Evolutionary conservation across 1,284 basidiomycete species (phyloP), one percentile per base, ranked within the genome.

Genomic region (Cystobasidiaceae sp.): DNA sequence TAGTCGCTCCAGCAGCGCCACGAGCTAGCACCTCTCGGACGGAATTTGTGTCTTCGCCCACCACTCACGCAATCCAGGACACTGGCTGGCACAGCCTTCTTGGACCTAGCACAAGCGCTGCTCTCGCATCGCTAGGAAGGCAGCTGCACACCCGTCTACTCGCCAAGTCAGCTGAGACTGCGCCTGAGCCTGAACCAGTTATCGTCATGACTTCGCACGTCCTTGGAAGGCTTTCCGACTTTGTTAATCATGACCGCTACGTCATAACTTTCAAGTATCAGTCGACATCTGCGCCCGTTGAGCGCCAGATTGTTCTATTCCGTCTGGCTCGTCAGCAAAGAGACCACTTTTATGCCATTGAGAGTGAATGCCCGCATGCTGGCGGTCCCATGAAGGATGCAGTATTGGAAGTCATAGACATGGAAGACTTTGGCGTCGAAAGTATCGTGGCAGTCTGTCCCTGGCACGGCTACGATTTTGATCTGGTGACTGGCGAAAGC

Each of bases 391-490:
- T 68, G 61, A 44, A 63, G 19, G 43, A 64, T 17, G 59, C 58
- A 21, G 59, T 57, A 43, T 15, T 68, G 17, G 67, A 59, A 17
- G 44, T 68, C 17, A 51, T 30, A 6, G 58, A 61, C 25, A 49
- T 46, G 9, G 56, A 59, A 32, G 56, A 59, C 25, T 59, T 59
- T 49, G 60, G 60, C 11, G 66, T 49, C 7, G 43, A 48, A 21
- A 11, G n/a, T 21, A 57, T 67, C 3, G 27, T 69, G 23, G 83
- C 84, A 49, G 87, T 90, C 4, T 90, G 89, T 76, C 89, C 90
- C 4, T 90, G 87, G 87, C 89, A 93, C 77, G 83, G 87, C 81
- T 86, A 75, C 69, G 81, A 88, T 73, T 87, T 86, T 74, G 82
- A 85, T 72, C 77, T 89, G 33, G 79, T 78, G 27, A 87, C 86